These are phyloP conservation scores for Penstemon barbatus DNA, from an alignment of 257 asterid genomes.

Conservation along the genomic window DNA sequence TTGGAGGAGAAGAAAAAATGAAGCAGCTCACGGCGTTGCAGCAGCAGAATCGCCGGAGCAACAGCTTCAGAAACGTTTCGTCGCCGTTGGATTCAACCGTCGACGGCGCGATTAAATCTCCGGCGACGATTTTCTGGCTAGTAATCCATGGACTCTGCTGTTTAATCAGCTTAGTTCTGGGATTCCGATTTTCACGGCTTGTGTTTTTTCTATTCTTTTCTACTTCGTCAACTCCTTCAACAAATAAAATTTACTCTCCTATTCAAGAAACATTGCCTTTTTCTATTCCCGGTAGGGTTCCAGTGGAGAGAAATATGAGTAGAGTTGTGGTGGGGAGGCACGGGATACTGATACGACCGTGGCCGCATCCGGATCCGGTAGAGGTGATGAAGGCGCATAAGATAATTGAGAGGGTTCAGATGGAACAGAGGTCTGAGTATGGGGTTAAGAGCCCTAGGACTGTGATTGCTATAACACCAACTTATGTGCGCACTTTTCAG, in stretches of 20 bases:
- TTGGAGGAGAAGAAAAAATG: constrained; percentile 31
- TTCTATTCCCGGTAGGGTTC: constrained; percentile 5
- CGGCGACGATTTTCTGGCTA: constrained; percentile 78
- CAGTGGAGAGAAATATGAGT: constrained; percentile 44
- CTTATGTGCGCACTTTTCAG: constrained; percentile 93
- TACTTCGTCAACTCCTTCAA: constrained; percentile 43
- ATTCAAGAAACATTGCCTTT: constrained; percentile 27
- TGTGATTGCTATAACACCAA: constrained; percentile 80
- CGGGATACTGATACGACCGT: constrained; percentile 87
- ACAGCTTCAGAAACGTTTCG: constrained; percentile 64
- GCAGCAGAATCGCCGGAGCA: constrained; percentile 83
- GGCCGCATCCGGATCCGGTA: constrained; percentile 98
- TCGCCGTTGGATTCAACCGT: constrained; percentile 65
- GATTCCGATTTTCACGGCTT: constrained; percentile 90
- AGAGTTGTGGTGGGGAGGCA: constrained; percentile 96
- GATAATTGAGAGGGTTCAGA: constrained; percentile 85
- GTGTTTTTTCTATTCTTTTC: constrained; percentile 73
- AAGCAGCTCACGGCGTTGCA: constrained; percentile 85
- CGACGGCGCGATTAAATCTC: constrained; percentile 67
- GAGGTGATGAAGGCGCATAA: constrained; percentile 92
- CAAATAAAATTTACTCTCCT: constrained; percentile 46
- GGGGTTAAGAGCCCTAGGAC: constrained; percentile 79
- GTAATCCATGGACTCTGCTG: constrained; percentile 77
- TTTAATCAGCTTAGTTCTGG: constrained; percentile 80
- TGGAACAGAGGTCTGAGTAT: constrained; percentile 77